Evolutionary conservation across 2,329 filamentous ascomycete genomes (phyloP), one percentile per base, ranked within the genome.

Genomic region (Fusarium sp.): DNA sequence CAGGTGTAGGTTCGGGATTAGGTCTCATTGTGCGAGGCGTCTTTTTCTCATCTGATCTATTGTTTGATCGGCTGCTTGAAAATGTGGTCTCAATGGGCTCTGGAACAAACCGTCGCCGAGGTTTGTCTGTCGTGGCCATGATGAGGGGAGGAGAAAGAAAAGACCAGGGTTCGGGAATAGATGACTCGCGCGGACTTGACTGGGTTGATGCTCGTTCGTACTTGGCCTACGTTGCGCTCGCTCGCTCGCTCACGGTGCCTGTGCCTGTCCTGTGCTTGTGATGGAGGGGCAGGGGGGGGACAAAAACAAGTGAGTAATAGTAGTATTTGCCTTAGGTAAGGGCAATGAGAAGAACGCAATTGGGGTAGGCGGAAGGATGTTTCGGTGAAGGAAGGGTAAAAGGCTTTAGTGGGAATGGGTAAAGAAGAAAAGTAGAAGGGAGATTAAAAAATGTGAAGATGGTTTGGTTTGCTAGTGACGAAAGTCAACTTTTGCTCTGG

Each of bases 71-170:
- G 78, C 85, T 88, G 51, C 89, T 88, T 73, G 90, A 89, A 75
- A 89, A 90, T 4, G 88, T 91, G 14, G 92, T 94, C 81, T 95
- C 93, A 72, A 95, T 89, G 22, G 92, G 91, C 61, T 92, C 87
- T 38, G 92, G 91, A 45, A 84, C 86, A 82, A 93, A 93, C 75
- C 89, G 89, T 78, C 88, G 85, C 72, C 86, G 85, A 56, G 86
- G 82, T 73, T 83, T 82, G 44, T 82, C 81, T 73, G 81, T 68
- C 64, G 78, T 81, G 61, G 82, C 78, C 84, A 86, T 86, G 70
- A 72, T 74, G 72, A 64, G 91, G 61, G 70, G 71, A 61, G 65
- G 54, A 50, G 28, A 48, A 68, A 91, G 62, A 70, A 73, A 65
- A 70, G 64, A 54, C 36, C 18, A 51, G 59, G 56, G 64, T 47